Conservation (phyloP, 495 filamentous ascomycete genomes). For the Platismatia glauca region DNA sequence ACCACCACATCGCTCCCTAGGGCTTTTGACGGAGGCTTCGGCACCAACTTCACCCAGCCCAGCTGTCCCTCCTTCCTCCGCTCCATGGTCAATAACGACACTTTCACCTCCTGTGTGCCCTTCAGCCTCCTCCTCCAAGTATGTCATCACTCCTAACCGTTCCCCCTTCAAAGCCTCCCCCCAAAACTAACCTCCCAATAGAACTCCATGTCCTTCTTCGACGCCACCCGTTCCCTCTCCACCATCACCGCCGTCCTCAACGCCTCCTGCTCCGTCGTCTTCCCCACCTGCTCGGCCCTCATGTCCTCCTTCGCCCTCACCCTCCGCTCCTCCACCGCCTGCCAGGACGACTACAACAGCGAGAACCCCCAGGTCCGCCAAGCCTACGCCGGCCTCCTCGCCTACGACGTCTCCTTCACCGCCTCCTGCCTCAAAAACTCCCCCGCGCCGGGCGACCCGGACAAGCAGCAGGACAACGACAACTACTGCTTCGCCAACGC, state of each 20-base stretch:
- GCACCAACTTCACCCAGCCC: conserved; percentile 55
- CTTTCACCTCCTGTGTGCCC: conserved; percentile 61
- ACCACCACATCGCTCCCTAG: conserved; percentile 44
- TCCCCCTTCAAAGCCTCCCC: neutral
- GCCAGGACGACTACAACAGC: conserved; percentile 56
- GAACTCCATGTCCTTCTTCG: conserved; percentile 70
- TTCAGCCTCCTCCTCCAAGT: conserved; percentile 65
- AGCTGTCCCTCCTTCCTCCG: conserved; percentile 62
- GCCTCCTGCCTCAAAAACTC: conserved; percentile 67
- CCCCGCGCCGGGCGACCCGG: conserved; percentile 58
- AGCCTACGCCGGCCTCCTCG: conserved; percentile 62
- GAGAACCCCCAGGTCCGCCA: conserved; percentile 61
- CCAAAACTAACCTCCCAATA: conserved; percentile 21
- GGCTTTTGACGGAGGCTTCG: conserved; percentile 63
- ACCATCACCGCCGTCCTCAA: conserved; percentile 62
- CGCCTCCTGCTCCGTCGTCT: conserved; percentile 56
- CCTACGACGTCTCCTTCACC: conserved; percentile 67
- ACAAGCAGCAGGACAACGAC: conserved; percentile 20
- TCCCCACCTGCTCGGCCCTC: conserved; percentile 47
- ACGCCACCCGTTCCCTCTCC: conserved; percentile 53
- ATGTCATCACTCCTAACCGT: conserved; percentile 15
- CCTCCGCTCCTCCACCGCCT: conserved; percentile 50
- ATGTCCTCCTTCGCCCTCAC: conserved; percentile 51
- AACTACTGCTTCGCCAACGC: conserved; percentile 69
- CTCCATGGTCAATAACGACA: conserved; percentile 50